These are phyloP conservation scores for Globisporangium heterothallicum DNA, from an alignment of 352 stramenopile genomes.

Conservation along the genomic window DNA sequence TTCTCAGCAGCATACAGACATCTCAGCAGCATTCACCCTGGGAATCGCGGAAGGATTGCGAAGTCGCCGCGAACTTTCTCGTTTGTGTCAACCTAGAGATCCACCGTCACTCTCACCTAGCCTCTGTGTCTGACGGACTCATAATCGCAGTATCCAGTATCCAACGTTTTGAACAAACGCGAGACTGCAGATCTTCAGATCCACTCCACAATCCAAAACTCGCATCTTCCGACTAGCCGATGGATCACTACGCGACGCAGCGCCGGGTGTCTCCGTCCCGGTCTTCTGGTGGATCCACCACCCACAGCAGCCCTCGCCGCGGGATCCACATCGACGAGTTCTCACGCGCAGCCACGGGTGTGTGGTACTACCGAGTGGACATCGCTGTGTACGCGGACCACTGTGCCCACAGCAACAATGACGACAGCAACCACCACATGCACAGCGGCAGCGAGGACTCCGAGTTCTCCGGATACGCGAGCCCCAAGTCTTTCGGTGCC, in stretches of 20 bases:
- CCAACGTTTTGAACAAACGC: too few species aligned
- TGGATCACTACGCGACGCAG: neutral
- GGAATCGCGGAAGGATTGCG: too few species aligned
- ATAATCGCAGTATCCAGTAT: too few species aligned
- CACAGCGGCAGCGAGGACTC: slow-evolving; percentile 18
- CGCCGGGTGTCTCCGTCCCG: neutral
- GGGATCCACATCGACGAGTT: slow-evolving; percentile 43
- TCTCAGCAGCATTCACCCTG: too few species aligned
- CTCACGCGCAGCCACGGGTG: slow-evolving; percentile 33
- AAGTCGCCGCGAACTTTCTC: too few species aligned
- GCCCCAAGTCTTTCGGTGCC: slow-evolving; percentile 4
- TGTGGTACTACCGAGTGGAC: slow-evolving; percentile 74
- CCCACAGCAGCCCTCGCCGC: slow-evolving; percentile 17
- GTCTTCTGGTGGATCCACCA: slow-evolving; percentile 2
- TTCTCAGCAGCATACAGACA: too few species aligned
- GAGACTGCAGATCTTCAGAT: too few species aligned
- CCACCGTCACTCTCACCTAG: too few species aligned
- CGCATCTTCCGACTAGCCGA: too few species aligned
- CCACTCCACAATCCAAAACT: too few species aligned
- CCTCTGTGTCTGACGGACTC: too few species aligned
- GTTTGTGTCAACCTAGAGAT: too few species aligned
- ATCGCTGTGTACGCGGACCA: slow-evolving; percentile 26
- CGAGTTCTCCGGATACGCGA: slow-evolving; percentile 6
- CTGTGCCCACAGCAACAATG: slow-evolving; percentile 10
- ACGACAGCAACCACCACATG: slow-evolving; percentile 8